phyloP scores from a whole-genome alignment of 2,329 filamentous ascomycete species.

The Rhinocladiella mackenziei region DNA sequence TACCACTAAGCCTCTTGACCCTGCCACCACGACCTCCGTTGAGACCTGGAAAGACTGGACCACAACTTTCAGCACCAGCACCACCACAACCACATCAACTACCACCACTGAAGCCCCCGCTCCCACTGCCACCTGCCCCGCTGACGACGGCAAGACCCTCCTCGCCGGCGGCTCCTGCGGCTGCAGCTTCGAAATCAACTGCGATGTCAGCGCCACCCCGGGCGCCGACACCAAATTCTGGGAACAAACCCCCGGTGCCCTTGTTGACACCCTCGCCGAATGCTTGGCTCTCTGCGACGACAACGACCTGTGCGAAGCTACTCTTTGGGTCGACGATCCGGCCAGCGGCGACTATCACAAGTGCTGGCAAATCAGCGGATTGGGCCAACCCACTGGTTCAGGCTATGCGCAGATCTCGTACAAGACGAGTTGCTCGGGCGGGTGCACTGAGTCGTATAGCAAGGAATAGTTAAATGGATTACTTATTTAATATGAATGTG shows the following conservation, averaged over 20 bases:
- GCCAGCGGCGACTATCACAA: slow-evolving; percentile 16
- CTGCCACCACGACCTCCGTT: slow-evolving; percentile 10
- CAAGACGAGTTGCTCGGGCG: slow-evolving; percentile 19
- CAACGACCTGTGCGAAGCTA: slow-evolving; percentile 17
- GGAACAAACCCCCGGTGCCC: slow-evolving; percentile 4
- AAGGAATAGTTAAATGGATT: too few relatives aligned
- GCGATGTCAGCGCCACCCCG: slow-evolving; percentile 13
- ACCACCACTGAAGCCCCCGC: slow-evolving; percentile 7
- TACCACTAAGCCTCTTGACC: slow-evolving; percentile 1
- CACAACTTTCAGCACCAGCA: slow-evolving; percentile 3
- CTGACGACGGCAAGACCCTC: slow-evolving; percentile 13
- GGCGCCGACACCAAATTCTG: slow-evolving; percentile 12
- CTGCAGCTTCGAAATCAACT: slow-evolving; percentile 18
- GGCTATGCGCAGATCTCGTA: slow-evolving; percentile 21
- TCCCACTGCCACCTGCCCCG: slow-evolving; percentile 15
- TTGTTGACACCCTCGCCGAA: slow-evolving; percentile 12
- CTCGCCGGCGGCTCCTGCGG: slow-evolving; percentile 16
- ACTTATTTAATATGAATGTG: too few relatives aligned
- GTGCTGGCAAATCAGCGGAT: slow-evolving; percentile 19
- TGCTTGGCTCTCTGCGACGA: slow-evolving; percentile 20
- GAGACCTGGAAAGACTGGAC: slow-evolving; percentile 7
- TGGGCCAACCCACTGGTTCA: slow-evolving; percentile 4
- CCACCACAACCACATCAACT: slow-evolving; percentile 6
- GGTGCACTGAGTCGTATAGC: slow-evolving; percentile 12
- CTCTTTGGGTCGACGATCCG: slow-evolving; percentile 17